Evolutionary conservation across 352 stramenopile species (phyloP), one percentile per base, ranked within the genome.

Genomic region (Phytophthora citrophthora): DNA sequence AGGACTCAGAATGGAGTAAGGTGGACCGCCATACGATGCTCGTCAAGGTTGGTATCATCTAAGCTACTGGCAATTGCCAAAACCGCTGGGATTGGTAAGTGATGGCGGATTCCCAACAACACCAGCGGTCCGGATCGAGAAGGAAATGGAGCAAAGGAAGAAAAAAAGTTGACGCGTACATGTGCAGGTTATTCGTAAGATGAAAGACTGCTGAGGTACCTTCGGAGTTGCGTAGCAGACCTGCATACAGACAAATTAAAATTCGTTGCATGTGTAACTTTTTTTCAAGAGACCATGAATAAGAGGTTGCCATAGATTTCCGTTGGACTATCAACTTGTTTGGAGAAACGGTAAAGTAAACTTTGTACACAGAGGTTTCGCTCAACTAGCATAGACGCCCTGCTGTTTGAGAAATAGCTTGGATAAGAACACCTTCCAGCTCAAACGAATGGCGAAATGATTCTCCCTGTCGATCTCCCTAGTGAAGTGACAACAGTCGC

Each of bases 11-110:
- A 34, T 77, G 70, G 65, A 77, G 51, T 64, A 93, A 93, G 70
- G 60, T 83, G 40, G 83, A 93, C 66, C 79, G 79, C 53, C 82
- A 85, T 61, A 89, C 80, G 55, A 89, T 93, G 81, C 73, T 78
- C 39, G 68, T 93, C 67, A 86, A 83, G 51, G 81, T 93, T 31
- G 83, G 81, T 47, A 85, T 86, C 43, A 79, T 89, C 55, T 91
- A 89, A 86, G 48, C 29, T 47, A 16, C 23, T 43, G 38, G 12
- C 40, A 24, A 59, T 36, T 43, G 29, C 34, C 16, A 45, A 15
- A 31, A 13, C 23, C 20, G 56, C 23, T 49, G 32, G 54, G 32
- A 3, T 59, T 13, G 32, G 41, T 32, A 53, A 54, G 55, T 56
- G 55, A 63, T 63, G 55, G 34, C 31, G 43, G 48, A 10, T 11